Evolutionary conservation across 106 monocot species (phyloP), one percentile per base, ranked within the genome.

Genomic region (Dioscorea dumetorum): DNA sequence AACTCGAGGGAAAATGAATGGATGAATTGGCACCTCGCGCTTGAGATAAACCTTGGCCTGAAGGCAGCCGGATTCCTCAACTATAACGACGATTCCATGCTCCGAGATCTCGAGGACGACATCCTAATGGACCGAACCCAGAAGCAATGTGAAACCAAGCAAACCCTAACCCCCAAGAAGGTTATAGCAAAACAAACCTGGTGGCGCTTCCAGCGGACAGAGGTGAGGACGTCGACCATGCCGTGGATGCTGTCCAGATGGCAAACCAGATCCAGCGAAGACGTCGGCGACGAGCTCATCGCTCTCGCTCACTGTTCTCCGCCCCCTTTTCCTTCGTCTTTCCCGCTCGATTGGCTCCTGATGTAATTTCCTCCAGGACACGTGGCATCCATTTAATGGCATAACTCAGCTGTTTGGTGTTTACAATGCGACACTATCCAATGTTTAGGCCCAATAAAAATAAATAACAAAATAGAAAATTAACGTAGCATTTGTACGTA

Each of bases 11-110:
- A 41, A 41, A 41, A 41, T 41, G 41, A 10, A 3, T 6, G 41
- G 41, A 6, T 41, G 41, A 41, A 41, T 41, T 41, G 10, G 10
- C 6, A 99, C 99, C 89, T 99, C 99, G 48, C 99, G 84, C 68
- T 93, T 99, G 8, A 99, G 82, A 70, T 93, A 99, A 79, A 99
- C 99, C 73, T 99, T 99, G 72, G 93, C 99, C 81, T 99, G 99
- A 31, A 99, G 79, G 78, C 99, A 99, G 6, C 90, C 84, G 13
- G 84, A 74, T 58, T 99, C 99, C 68, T 99, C 99, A 11, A 99
- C 93, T 67, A 89, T 87, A 31, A 99, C 53, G 16, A 99, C 92
- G 53, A 99, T 87, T 0, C 99, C 99, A 66, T 99, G 99, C 76
- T 90, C 99, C 18, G 99, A 99, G 0, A 99, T 66, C 71, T 99